A percentile compares a stretch with the other conserved stretches of the same genome.
phyloP scores from a whole-genome alignment of 2,329 filamentous ascomycete species.

The Phialophora expanda region DNA sequence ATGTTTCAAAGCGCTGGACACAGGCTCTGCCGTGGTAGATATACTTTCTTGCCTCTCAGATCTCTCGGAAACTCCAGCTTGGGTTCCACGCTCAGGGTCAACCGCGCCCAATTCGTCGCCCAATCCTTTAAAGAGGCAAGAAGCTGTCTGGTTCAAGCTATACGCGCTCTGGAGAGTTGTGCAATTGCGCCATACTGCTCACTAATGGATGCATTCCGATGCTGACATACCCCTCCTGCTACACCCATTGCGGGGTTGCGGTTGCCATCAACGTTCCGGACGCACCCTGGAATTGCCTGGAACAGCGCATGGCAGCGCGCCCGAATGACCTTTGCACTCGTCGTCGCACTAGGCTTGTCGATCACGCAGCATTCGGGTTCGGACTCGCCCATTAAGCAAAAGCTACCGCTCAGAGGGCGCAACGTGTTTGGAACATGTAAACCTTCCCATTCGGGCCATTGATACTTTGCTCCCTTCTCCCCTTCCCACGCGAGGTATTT shows the following conservation, averaged over 20 bases:
- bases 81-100: not conserved
- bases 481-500: not conserved
- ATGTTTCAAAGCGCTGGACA: not conserved
- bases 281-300: not conserved
- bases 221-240: conserved; percentile 14
- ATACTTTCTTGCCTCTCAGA: too few species aligned
- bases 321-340: not conserved
- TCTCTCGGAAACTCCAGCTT: too few species aligned
- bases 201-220: conserved; percentile 14
- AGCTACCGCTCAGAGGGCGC: not conserved
- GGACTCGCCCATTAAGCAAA: not conserved
- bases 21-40: too few species aligned
- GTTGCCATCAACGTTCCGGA: not conserved
- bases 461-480: conserved; percentile 3
- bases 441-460: conserved; percentile 24
- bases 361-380: not conserved
- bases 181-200: conserved; percentile 8
- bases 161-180: conserved; percentile 10
- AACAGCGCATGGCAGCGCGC: not conserved
- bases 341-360: not conserved
- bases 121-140: conserved; percentile 10
- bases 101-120: not conserved
- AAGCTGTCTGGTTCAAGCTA: not conserved
- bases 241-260: not conserved
- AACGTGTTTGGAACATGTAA: not conserved